phyloP scores from a whole-genome alignment of 2,329 filamentous ascomycete genomes.

The Epichloe gansuensis region DNA sequence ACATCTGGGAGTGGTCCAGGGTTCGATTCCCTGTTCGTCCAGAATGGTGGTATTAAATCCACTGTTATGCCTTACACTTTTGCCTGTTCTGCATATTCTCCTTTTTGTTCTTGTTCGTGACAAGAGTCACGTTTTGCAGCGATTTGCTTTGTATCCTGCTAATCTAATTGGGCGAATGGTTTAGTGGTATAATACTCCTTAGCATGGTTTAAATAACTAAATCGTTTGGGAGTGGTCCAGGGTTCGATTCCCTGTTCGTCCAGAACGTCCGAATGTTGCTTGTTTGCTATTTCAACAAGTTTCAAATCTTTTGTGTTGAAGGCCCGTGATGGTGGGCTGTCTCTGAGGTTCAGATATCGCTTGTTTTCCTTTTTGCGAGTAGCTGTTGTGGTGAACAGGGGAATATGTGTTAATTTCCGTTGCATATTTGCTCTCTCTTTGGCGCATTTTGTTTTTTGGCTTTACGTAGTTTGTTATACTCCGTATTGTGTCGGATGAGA shows the following conservation, averaged over 20 bases:
- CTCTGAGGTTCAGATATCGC: no score
- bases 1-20: slow-evolving; percentile 11
- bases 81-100: rapidly evolving
- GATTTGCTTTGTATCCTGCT: neutral
- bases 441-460: neutral
- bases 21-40: slow-evolving; percentile 15
- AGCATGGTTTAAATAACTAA: no score
- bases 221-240: neutral
- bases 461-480: neutral
- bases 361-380: no score
- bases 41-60: rapidly evolving
- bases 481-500: neutral
- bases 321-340: no score
- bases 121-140: no score
- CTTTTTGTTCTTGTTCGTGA: no score
- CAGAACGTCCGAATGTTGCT: rapidly evolving
- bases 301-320: no score
- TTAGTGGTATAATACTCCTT: no score
- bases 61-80: rapidly evolving
- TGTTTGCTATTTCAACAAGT: no score
- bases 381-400: no score
- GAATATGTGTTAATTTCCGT: no score
- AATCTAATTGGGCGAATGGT: no score
- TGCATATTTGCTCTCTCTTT: neutral
- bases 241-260: neutral